A percentile compares a stretch with the other conserved stretches of the same genome.
These are phyloP conservation scores for Centaurea solstitialis DNA, from an alignment of 129 eudicot species.

Conservation along the genomic window DNA sequence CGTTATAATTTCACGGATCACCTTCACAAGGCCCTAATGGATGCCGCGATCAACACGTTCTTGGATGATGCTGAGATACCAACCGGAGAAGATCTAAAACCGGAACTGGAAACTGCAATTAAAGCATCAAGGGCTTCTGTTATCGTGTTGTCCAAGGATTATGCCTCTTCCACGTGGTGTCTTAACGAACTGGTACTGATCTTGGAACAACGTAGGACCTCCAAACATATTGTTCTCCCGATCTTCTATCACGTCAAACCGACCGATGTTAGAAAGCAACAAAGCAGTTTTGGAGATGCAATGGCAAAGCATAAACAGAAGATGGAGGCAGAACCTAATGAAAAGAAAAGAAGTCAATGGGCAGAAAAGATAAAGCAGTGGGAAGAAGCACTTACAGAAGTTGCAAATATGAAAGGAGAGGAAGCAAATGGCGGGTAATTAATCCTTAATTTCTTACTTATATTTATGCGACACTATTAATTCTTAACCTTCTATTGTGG, in stretches of 20 bases:
- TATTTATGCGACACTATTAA: too few species aligned
- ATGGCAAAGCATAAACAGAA: not conserved
- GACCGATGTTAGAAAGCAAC: constrained; percentile 12
- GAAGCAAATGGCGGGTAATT: not conserved
- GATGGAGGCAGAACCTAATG: not conserved
- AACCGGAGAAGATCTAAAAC: constrained; percentile 18
- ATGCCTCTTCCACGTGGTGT: constrained; percentile 22
- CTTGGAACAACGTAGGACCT: not conserved
- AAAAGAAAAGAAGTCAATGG: not conserved
- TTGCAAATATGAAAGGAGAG: not conserved
- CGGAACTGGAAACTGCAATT: constrained; percentile 21
- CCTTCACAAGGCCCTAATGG: constrained; percentile 14
- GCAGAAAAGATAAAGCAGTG: not conserved
- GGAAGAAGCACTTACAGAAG: not conserved
- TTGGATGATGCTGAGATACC: constrained; percentile 17
- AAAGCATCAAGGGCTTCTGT: not conserved
- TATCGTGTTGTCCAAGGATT: constrained; percentile 14
- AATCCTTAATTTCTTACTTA: not conserved
- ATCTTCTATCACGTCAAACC: constrained; percentile 20
- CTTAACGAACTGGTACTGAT: constrained; percentile 12
- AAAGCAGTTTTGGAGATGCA: not conserved
- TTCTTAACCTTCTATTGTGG: too few species aligned
- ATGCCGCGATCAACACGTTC: constrained; percentile 9
- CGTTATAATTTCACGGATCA: constrained; percentile 15
- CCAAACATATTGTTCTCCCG: constrained; percentile 16